Evolutionary conservation across 306 rosid species (phyloP), one percentile per base, ranked within the genome.

Genomic region (Acacia melanoxylon): DNA sequence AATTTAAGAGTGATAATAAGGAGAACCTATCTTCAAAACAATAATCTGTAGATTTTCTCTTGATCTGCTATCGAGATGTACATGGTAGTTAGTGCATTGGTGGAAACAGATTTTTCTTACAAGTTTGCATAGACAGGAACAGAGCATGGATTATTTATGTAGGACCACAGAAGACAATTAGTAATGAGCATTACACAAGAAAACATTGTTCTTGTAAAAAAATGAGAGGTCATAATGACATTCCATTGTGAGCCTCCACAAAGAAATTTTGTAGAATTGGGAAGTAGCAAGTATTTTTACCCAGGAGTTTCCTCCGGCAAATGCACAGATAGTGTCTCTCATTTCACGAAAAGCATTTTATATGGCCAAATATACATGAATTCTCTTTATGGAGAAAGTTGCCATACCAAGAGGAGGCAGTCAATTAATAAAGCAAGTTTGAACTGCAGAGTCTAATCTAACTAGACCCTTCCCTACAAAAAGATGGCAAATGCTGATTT

Each of bases 11-110:
- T 61, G 52, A 61, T 78, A 25, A 49, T 68, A 29, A 77, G 20
- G 78, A 66, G 13, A 67, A 48, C 48, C 63, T 68, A 29, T 51
- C 86, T 19, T 72, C 46, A 44, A 75, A 10, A 52, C 46, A 48
- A 48, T 42, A 80, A n/a, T 54, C 8, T 46, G 25, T 12, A 63
- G 25, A 65, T 42, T 72, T 54, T 68, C 72, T 17, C 17, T 51
- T 54, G 80, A 78, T 70, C 49, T 51, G 62, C 37, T 70, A 44
- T 72, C 22, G 6, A 79, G 48, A 75, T 78, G 42, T 69, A 75
- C 62, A 52, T 63, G 71, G 76, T 35, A 58, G 58, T 78, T 69
- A 35, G 12, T 49, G 13, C 51, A 69, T 33, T 11, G 17, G 31
- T 13, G 27, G 46, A 76, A 27, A 51, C 44, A 61, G 72, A 75